Evolutionary conservation across 495 filamentous ascomycete species (phyloP), one percentile per base, ranked within the genome.

Genomic region (Chaetomium cochliodes): DNA sequence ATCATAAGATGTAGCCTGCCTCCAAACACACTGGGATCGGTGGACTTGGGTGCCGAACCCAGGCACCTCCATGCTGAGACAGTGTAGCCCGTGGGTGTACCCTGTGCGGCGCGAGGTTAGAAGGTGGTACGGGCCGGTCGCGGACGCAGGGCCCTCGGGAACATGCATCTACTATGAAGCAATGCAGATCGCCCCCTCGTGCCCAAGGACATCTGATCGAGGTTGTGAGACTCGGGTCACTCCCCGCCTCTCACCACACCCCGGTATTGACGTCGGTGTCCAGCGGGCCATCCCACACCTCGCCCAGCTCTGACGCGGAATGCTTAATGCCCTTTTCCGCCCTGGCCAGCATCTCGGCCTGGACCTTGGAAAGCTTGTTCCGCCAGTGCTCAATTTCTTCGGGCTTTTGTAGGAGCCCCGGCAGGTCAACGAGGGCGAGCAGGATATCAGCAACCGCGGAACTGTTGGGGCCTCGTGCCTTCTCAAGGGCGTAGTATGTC

Each of bases 241-340:
- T n/a, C n/a, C 46, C 46, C 3, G 9, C 16, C 33, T 44, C 30
- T 62, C 22, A 63, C 61, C 61, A 63, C 42, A 39, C 9, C 1
- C 61, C 42, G 2, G 52, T 63, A 13, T 63, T 63, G 16, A 63
- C 61, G 18, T 63, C 61, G 23, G 52, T 63, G 26, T 63, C 61
- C 18, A 63, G 28, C 9, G 61, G 61, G 13, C 28, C 61, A 39
- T 63, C 61, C 61, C 39, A 56, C 51, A 56, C n/a, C 52, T 30
- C 61, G n/a, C 26, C 12, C 18, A 25, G 5, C 51, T 63, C 61
- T 5, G 20, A 39, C 41, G 18, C n/a, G 41, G 23, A 23, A 5
- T 39, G 39, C 28, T 28, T 37, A n/a, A 23, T 42, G 11, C 61
- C 51, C 52, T 1, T 23, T n/a, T 47, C 11, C 7, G 60, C 52